Evolutionary conservation across 2,329 filamentous ascomycete species (phyloP).

Genomic region (Alternaria angustiovoidea): DNA sequence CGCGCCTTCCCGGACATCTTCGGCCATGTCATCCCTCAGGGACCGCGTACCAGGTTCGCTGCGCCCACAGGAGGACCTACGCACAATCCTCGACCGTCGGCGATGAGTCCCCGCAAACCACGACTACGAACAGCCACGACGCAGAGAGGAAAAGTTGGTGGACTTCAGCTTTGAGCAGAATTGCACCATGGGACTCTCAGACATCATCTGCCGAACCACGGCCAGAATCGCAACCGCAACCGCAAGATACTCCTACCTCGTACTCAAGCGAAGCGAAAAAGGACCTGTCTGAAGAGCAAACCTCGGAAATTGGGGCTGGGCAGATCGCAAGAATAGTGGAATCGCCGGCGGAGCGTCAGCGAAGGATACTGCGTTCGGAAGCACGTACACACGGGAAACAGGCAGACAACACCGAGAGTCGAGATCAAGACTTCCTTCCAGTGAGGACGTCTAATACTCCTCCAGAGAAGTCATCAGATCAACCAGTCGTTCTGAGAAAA

Average conservation of each 20-base stretch:
- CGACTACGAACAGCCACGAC: slow-evolving; percentile 4
- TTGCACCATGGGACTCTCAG: slow-evolving; percentile 1
- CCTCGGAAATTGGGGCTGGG: neutral
- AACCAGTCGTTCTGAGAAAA: neutral
- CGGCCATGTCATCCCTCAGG: slow-evolving; percentile 55
- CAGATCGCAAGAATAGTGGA: neutral
- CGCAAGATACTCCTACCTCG: neutral
- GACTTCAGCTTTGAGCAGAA: neutral
- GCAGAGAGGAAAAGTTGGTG: slow-evolving; percentile 10
- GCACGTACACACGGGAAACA: neutral
- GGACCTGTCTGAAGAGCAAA: neutral
- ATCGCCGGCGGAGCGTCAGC: neutral
- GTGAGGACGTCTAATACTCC: neutral
- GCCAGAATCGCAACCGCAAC: neutral
- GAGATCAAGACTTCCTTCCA: neutral
- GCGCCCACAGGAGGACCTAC: slow-evolving; percentile 32
- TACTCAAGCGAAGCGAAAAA: neutral
- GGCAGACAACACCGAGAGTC: neutral
- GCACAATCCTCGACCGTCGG: slow-evolving; percentile 19
- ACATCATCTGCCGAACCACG: slow-evolving; percentile 2
- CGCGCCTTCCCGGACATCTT: slow-evolving; percentile 52
- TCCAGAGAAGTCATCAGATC: neutral
- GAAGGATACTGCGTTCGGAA: neutral
- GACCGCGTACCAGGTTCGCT: slow-evolving; percentile 48
- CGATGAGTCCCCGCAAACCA: slow-evolving; percentile 18